Conservation (phyloP, 495 filamentous ascomycete species). For the Ascodesmis nigricans region DNA sequence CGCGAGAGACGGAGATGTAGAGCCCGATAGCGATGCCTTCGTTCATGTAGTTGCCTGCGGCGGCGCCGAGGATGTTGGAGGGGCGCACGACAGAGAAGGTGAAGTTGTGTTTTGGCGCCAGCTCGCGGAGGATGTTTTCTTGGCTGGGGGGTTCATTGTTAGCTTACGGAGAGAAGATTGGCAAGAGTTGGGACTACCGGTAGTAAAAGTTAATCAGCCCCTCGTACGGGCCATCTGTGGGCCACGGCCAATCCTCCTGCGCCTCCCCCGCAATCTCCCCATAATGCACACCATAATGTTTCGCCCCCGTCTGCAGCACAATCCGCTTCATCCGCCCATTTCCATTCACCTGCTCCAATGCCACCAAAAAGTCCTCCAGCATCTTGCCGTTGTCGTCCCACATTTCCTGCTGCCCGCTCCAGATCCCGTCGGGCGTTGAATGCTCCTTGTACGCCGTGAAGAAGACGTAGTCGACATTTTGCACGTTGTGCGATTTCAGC, state of each 20-base stretch:
- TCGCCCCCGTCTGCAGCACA: constrained; percentile 31
- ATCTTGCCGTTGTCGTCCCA: constrained; percentile 24
- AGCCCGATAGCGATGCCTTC: constrained; percentile 28
- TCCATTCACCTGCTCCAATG: neutral
- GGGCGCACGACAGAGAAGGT: constrained; percentile 26
- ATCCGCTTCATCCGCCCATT: constrained; percentile 21
- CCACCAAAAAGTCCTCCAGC: constrained; percentile 3
- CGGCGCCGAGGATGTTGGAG: constrained; percentile 30
- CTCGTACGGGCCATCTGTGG: neutral
- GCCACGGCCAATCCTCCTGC: neutral
- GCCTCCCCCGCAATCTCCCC: constrained; percentile 14
- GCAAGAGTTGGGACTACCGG: too few species aligned
- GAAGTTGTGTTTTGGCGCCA: constrained; percentile 18
- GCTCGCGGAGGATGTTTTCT: constrained; percentile 27
- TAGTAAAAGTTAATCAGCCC: neutral
- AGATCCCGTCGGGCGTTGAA: neutral
- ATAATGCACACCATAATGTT: constrained; percentile 32
- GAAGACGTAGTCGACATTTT: constrained; percentile 29
- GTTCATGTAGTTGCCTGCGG: constrained; percentile 31
- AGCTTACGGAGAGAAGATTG: too few species aligned
- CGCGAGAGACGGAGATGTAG: constrained; percentile 27
- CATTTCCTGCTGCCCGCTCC: constrained; percentile 22
- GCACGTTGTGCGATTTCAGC: constrained; percentile 22
- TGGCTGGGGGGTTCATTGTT: too few species aligned
- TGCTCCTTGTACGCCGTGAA: constrained; percentile 33